phyloP scores from a whole-genome alignment of 768 basidiomycete genomes.

The Candolleomyces eurysporus region DNA sequence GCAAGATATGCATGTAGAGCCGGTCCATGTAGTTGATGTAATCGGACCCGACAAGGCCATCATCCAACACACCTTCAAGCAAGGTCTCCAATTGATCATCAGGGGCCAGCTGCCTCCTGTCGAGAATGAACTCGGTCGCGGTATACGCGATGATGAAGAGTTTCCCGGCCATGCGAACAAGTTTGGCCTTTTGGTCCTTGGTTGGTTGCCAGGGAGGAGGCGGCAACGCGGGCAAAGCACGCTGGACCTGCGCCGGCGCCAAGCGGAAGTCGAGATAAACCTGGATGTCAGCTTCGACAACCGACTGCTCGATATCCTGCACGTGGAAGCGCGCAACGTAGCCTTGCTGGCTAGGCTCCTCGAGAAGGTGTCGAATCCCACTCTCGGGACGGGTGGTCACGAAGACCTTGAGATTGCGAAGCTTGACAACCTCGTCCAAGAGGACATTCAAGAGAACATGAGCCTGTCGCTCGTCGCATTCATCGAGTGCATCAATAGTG shows the following conservation, averaged over 20 bases:
- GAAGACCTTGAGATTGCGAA: neutral
- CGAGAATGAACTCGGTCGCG: neutral
- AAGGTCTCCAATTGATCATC: neutral
- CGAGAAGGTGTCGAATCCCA: neutral
- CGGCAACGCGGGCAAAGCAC: neutral
- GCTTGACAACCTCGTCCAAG: neutral
- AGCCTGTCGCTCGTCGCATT: neutral
- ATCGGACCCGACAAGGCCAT: neutral
- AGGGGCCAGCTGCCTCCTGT: neutral
- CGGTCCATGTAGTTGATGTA: neutral
- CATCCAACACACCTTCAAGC: neutral
- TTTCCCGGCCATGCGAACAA: slow-evolving; percentile 3
- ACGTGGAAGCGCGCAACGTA: neutral
- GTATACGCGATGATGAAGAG: slow-evolving; percentile 1
- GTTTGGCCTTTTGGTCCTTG: neutral
- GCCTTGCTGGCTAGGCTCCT: neutral
- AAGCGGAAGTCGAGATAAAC: neutral
- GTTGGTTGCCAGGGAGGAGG: neutral
- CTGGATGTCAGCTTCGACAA: slow-evolving; percentile 1
- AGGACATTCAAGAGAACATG: neutral
- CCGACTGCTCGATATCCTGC: slow-evolving; percentile 3
- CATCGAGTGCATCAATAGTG: slow-evolving; percentile 1
- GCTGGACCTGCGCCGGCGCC: neutral
- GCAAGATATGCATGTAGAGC: neutral
- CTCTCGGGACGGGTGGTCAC: neutral